Base-by-base conservation (phyloP, 2,329 filamentous ascomycete species). In the Botrytis cinerea region DNA sequence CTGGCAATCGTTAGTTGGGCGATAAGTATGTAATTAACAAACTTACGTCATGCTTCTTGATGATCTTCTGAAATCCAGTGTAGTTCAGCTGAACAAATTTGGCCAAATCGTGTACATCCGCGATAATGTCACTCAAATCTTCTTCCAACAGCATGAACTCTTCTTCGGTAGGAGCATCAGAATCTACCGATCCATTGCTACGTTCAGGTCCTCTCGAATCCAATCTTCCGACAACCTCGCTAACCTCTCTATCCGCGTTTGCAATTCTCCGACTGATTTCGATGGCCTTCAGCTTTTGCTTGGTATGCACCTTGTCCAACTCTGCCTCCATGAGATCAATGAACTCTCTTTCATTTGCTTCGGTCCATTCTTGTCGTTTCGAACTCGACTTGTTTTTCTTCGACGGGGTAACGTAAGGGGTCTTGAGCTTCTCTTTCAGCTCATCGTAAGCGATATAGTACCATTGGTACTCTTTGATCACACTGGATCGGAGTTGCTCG, bases 51-150 rank as follows among this genome's bases (percentile, higher is more conserved):
- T 99, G 96, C 87, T 99, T 99, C 87, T 99, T 99, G 84, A 99
- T 97, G 76, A 99, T 99, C 87, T 99, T 99, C 86, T 98, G 97
- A 82, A 99, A 99, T 8, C 96, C 96, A 0, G 95, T 98, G 82
- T 99, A 99, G 84, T 99, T 99, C 81, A 99, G 85, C 85, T 98
- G 95, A 10, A 97, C 97, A 82, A 97, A 99, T 84, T 98, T 98
- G 82, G 96, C 95, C 74, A 99, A 87, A 80, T 99, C 96, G 83
- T 99, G 95, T 35, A 99, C 96, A 81, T 99, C 95, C 78, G 96
- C 96, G 82, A 99, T 99, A 80, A 99, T 95, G 82, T 99, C 96
- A 84, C 94, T 97, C 80, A 99, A 84, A 80, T 97, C 94, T 81
- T 97, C 93, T 85, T 99, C 96, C 46, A 98, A 88, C 79, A 97